Evolutionary conservation across 2,329 filamentous ascomycete species (phyloP).

Genomic region (Didymella glomerata): DNA sequence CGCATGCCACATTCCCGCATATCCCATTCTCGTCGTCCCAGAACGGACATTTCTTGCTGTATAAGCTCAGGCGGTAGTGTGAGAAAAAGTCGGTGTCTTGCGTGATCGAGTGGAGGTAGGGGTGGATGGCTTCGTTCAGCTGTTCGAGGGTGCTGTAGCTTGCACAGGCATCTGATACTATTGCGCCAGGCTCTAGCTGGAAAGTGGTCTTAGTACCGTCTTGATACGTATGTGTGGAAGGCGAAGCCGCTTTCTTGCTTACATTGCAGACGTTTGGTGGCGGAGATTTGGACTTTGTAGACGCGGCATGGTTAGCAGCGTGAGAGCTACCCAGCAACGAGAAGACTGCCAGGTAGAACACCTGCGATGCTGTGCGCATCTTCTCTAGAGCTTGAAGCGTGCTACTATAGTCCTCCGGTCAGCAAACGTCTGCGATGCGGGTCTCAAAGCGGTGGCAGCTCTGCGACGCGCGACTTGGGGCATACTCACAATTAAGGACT

Average conservation of each 20-base stretch:
- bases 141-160: slow-evolving; percentile 90
- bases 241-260: slow-evolving; percentile 50
- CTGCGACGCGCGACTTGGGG: slow-evolving; percentile 15
- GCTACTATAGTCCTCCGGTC: slow-evolving; percentile 38
- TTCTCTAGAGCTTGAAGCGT: slow-evolving; percentile 16
- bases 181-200: slow-evolving; percentile 86
- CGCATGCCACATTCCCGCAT: slow-evolving; percentile 96
- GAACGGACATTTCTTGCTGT: slow-evolving; percentile 93
- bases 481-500: slow-evolving; percentile 22
- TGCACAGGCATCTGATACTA: slow-evolving; percentile 92
- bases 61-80: slow-evolving; percentile 94
- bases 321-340: slow-evolving; percentile 62
- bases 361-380: slow-evolving; percentile 63
- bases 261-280: slow-evolving; percentile 64
- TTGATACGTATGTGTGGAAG: slow-evolving; percentile 30
- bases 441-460: slow-evolving; percentile 14
- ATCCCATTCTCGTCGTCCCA: slow-evolving; percentile 93
- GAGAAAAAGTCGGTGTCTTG: slow-evolving; percentile 96
- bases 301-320: slow-evolving; percentile 48
- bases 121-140: slow-evolving; percentile 79
- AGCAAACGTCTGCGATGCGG: slow-evolving; percentile 47
- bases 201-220: slow-evolving; percentile 48
- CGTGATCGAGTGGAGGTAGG: slow-evolving; percentile 81
- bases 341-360: slow-evolving; percentile 71
- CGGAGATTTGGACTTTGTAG: slow-evolving; percentile 51